Evolutionary conservation across 164 flowering plant species (phyloP).

Genomic region (Umbilicus rupestris): DNA sequence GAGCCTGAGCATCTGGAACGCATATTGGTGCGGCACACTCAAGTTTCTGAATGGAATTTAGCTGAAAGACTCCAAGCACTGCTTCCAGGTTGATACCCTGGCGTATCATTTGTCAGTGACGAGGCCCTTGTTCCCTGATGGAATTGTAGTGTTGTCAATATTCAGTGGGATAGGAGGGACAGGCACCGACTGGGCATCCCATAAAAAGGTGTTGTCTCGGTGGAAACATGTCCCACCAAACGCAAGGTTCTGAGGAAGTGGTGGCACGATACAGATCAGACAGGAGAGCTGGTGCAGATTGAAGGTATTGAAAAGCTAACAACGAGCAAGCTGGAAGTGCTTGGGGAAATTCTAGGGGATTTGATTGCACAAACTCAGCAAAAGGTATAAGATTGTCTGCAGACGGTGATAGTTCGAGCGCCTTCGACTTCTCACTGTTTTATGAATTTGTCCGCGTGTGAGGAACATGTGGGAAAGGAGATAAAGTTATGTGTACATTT

Average conservation of each 20-base stretch:
- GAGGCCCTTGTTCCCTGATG: conserved; percentile 52
- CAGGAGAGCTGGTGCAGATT: conserved; percentile 65
- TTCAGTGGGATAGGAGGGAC: conserved; percentile 83
- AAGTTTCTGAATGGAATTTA: conserved; percentile 18
- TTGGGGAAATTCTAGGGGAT: conserved; percentile 48
- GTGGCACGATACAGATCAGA: conserved; percentile 64
- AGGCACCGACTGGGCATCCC: conserved; percentile 63
- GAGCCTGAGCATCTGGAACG: conserved; percentile 60
- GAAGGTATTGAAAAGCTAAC: conserved; percentile 52
- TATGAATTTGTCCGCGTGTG: conserved; percentile 67
- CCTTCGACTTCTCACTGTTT: conserved; percentile 49
- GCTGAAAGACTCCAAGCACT: conserved; percentile 41
- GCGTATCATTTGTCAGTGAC: conserved; percentile 69
- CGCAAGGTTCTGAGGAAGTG: conserved; percentile 54
- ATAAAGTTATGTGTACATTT: conserved; percentile 7
- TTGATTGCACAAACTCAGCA: conserved; percentile 31
- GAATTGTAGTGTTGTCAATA: conserved; percentile 61
- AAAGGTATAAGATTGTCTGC: conserved; percentile 17
- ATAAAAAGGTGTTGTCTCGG: conserved; percentile 64
- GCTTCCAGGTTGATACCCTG: conserved; percentile 75
- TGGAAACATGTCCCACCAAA: conserved; percentile 49
- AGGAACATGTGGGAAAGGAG: conserved; percentile 31
- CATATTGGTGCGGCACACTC: conserved; percentile 58
- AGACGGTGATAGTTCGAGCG: conserved; percentile 18
- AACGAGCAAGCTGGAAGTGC: conserved; percentile 31